phyloP scores from a whole-genome alignment of 164 flowering plant species.

The Cinnamomum micranthum region DNA sequence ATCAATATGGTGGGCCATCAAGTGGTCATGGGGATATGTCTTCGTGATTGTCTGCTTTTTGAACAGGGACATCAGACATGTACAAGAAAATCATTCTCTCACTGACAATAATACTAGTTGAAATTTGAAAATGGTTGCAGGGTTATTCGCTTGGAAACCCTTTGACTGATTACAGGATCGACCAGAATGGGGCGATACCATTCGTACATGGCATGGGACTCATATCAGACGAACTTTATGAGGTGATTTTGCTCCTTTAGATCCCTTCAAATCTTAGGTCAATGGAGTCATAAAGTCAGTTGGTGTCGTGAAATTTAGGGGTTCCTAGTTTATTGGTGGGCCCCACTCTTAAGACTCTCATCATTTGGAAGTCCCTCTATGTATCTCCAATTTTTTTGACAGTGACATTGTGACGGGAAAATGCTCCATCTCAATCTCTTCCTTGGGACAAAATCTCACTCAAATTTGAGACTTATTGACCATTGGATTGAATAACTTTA shows the following conservation, averaged over 20 bases:
- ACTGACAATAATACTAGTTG: too few relatives aligned
- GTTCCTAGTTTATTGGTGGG: background rate
- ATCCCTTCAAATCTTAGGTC: background rate
- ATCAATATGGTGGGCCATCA: too few relatives aligned
- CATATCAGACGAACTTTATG: constrained; percentile 44
- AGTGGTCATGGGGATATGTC: too few relatives aligned
- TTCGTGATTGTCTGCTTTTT: too few relatives aligned
- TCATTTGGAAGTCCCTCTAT: background rate
- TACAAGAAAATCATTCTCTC: too few relatives aligned
- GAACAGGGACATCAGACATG: too few relatives aligned
- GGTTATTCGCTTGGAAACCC: constrained; percentile 54
- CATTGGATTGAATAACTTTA: too few relatives aligned
- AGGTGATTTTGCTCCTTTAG: constrained; percentile 28
- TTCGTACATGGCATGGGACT: constrained; percentile 41
- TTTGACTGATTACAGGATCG: constrained; percentile 15
- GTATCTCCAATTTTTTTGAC: background rate
- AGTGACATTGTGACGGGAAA: too few relatives aligned
- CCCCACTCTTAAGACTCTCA: background rate
- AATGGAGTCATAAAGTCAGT: background rate
- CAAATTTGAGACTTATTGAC: too few relatives aligned
- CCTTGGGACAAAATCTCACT: too few relatives aligned
- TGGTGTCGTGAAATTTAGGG: too few relatives aligned
- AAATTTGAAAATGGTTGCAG: constrained; percentile 19
- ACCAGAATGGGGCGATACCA: constrained; percentile 21
- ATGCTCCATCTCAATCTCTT: too few relatives aligned